These are phyloP conservation scores for Cynanchum wilfordii DNA, from an alignment of 257 asterid genomes.

Conservation along the genomic window DNA sequence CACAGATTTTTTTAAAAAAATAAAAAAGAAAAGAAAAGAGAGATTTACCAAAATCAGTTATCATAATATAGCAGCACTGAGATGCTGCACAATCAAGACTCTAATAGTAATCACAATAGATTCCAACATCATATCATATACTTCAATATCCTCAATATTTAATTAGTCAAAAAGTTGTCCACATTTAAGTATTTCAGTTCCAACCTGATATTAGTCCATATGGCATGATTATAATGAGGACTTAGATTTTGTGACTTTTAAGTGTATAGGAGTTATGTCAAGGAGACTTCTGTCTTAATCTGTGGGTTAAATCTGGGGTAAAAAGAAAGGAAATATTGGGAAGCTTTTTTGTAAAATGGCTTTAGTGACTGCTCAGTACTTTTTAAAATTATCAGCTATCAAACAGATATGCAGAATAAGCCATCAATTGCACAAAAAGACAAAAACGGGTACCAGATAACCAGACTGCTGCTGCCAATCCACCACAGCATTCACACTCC, in stretches of 20 bases:
- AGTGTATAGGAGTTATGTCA: not conserved
- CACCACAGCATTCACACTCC: constrained; percentile 85
- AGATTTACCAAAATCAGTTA: not conserved
- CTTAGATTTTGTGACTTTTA: not conserved
- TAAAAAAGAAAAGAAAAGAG: not conserved
- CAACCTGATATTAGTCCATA: not conserved
- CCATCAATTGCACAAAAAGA: not conserved
- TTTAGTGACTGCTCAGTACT: not conserved
- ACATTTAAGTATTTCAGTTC: not conserved
- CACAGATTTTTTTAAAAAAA: constrained; percentile 5
- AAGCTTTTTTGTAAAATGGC: not conserved
- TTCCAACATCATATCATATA: not conserved
- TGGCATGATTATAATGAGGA: not conserved
- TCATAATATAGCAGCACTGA: not conserved
- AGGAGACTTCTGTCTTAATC: not conserved
- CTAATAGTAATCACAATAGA: not conserved
- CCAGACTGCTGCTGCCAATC: constrained; percentile 99
- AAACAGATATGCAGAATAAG: not conserved
- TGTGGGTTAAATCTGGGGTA: not conserved
- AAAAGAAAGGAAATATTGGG: not conserved
- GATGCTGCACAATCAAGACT: not conserved
- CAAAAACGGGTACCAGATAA: constrained; percentile 33
- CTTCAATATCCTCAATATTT: not conserved
- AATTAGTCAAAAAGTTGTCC: not conserved
- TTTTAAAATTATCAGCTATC: not conserved